Base-by-base conservation (phyloP, 2,329 filamentous ascomycete genomes). In the Pseudovirgaria hyperparasitica region DNA sequence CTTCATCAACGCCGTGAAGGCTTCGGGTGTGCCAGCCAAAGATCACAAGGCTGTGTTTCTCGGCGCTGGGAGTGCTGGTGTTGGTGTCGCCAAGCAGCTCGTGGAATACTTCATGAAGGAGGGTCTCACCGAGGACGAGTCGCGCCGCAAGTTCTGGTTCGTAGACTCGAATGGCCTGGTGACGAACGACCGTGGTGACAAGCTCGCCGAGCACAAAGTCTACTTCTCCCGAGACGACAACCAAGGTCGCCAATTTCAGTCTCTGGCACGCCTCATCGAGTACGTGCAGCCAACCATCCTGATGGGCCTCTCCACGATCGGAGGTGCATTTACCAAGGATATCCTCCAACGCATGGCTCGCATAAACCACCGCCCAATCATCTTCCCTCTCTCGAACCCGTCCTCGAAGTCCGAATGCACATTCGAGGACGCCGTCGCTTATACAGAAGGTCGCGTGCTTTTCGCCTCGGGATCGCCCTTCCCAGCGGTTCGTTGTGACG, bases 381-480 rank as follows among this genome's bases (percentile, higher is more conserved):
- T 66, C 46, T 96, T 98, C 73, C 87, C 87, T 29, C 76, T 98
- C 22, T 92, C 82, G 58, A 96, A 98, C 63, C 90, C 90, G 26
- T 76, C 86, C 27, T 86, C 79, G 60, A 94, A 96, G 66, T 92
- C 87, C 6, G 90, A 98, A 62, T 96, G 90, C 63, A 93, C 84
- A 10, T 96, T 92, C 46, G 86, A 94, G 65, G 81, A 90, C 50
- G 90, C 90, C 10, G 70, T 96, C 46, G 71, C 75, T 46, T 76
- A 87, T 75, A 96, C 87, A 8, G 80, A 96, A 32, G 87, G 87
- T 35, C 82, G 76, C 29, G 85, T 76, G 44, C 74, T 98, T 52
- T 98, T 98, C 49, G 90, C 90, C 26, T 94, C 85, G 5, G 90
- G 90, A 37, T 93, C 85, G 25, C 90, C 90, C 9, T 96, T 96